These are phyloP conservation scores for Acanthochlamys bracteata DNA, from an alignment of 106 monocot species.

Conservation along the genomic window DNA sequence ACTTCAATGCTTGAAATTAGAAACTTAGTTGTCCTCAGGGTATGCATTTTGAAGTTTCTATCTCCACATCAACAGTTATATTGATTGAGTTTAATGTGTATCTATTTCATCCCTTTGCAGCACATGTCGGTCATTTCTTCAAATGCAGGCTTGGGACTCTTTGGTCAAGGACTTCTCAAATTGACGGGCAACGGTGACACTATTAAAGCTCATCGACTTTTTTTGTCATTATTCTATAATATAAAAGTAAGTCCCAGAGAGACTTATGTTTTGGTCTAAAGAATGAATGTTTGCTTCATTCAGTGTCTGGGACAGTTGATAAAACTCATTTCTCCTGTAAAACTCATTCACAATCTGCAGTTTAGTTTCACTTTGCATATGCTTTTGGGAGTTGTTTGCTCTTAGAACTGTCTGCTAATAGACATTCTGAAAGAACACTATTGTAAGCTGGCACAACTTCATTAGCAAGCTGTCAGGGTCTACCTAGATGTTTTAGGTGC, in stretches of 20 bases:
- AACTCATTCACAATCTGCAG: too few relatives aligned
- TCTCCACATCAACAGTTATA: not conserved
- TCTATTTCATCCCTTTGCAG: conserved; percentile 30
- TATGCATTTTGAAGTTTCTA: conserved; percentile 24
- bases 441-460: too few relatives aligned
- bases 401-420: too few relatives aligned
- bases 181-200: conserved; percentile 81
- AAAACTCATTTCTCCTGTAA: too few relatives aligned
- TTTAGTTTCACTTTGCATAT: too few relatives aligned
- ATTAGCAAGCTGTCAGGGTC: too few relatives aligned
- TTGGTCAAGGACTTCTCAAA: conserved; percentile 82
- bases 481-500: too few relatives aligned
- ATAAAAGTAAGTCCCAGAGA: conserved; percentile 51
- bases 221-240: conserved; percentile 87
- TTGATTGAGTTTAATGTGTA: not conserved
- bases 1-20: conserved; percentile 80
- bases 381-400: too few relatives aligned
- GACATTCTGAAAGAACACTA: too few relatives aligned
- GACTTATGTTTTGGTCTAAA: not conserved
- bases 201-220: conserved; percentile 77
- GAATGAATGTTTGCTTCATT: too few relatives aligned
- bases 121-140: conserved; percentile 83
- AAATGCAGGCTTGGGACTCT: conserved; percentile 73
- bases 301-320: too few relatives aligned
- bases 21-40: conserved; percentile 84